Conservation (phyloP, 2,329 filamentous ascomycete genomes). For the Hirsutella rhossiliensis region DNA sequence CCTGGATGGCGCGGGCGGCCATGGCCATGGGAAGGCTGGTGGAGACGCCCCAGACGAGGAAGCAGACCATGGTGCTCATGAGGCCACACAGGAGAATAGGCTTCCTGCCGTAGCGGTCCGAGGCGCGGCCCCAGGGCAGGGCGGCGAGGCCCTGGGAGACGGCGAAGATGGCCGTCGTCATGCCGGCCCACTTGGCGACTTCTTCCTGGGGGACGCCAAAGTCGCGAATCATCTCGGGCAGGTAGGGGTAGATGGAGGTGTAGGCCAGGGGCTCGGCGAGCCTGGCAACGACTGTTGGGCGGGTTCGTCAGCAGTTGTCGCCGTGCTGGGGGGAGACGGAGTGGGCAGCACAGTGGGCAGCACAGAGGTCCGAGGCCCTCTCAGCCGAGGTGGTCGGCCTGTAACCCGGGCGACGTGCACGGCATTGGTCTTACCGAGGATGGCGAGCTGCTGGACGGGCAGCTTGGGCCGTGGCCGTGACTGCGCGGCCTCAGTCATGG, state of each 20-base stretch:
- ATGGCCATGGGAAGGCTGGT: slow-evolving; percentile 72
- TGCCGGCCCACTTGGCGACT: slow-evolving; percentile 70
- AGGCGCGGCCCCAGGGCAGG: slow-evolving; percentile 63
- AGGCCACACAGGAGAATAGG: slow-evolving; percentile 65
- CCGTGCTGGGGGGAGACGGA: too few relatives aligned
- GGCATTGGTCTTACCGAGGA: slow-evolving; percentile 52
- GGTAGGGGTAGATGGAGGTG: slow-evolving; percentile 58
- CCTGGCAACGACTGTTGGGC: slow-evolving; percentile 53
- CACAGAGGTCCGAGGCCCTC: too few relatives aligned
- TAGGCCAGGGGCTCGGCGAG: slow-evolving; percentile 65
- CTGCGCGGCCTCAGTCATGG: not conserved
- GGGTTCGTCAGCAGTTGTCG: not conserved
- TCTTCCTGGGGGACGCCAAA: slow-evolving; percentile 61
- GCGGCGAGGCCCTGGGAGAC: slow-evolving; percentile 60
- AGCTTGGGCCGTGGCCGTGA: slow-evolving; percentile 43
- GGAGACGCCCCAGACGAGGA: slow-evolving; percentile 74
- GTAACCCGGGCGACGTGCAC: too few relatives aligned
- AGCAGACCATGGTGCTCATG: slow-evolving; percentile 68
- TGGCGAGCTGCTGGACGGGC: slow-evolving; percentile 64
- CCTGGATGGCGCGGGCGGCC: slow-evolving; percentile 61
- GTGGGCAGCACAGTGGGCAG: too few relatives aligned
- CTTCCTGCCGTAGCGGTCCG: slow-evolving; percentile 73
- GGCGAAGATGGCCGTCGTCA: slow-evolving; percentile 62
- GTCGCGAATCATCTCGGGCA: slow-evolving; percentile 73
- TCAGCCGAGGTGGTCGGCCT: too few relatives aligned